These are phyloP conservation scores for Chlorella ohadii DNA, from an alignment of 139 green algal genomes.

Conservation along the genomic window DNA sequence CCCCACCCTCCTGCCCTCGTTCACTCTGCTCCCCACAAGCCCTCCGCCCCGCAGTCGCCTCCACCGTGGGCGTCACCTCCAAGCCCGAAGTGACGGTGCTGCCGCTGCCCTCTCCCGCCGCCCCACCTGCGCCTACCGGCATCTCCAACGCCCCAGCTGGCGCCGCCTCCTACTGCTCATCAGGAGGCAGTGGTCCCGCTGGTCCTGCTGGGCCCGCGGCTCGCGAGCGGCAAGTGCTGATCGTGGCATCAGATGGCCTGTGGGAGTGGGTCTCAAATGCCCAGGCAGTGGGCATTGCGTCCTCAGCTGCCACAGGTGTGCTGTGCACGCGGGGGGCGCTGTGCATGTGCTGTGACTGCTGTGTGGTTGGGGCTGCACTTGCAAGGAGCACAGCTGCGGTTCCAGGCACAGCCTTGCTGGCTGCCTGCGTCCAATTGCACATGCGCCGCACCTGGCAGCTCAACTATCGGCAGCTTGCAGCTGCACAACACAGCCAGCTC, in stretches of 20 bases:
- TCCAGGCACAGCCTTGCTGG: no score
- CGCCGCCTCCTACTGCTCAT: constrained; percentile 8
- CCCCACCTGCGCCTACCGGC: background rate
- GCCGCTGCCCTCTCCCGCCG: background rate
- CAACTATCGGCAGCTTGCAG: no score
- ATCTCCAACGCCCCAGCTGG: background rate
- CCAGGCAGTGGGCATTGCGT: constrained; percentile 51
- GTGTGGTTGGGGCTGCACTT: no score
- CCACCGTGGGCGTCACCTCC: constrained; percentile 56
- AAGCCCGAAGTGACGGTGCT: constrained; percentile 53
- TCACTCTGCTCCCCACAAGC: background rate
- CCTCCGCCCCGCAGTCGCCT: constrained; percentile 41
- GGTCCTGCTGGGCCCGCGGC: background rate
- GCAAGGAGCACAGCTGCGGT: no score
- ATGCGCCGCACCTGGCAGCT: no score
- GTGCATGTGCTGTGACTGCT: background rate
- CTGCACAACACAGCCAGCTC: no score
- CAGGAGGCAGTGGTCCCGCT: background rate
- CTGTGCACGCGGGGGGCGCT: no score
- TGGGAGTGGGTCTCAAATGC: constrained; percentile 52
- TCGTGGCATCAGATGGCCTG: constrained; percentile 56
- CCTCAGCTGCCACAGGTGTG: background rate
- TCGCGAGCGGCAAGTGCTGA: constrained; percentile 31
- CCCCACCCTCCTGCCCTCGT: background rate
- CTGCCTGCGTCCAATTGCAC: no score